Base-by-base conservation (phyloP, 345 rosid genomes). In the Litchi chinensis region DNA sequence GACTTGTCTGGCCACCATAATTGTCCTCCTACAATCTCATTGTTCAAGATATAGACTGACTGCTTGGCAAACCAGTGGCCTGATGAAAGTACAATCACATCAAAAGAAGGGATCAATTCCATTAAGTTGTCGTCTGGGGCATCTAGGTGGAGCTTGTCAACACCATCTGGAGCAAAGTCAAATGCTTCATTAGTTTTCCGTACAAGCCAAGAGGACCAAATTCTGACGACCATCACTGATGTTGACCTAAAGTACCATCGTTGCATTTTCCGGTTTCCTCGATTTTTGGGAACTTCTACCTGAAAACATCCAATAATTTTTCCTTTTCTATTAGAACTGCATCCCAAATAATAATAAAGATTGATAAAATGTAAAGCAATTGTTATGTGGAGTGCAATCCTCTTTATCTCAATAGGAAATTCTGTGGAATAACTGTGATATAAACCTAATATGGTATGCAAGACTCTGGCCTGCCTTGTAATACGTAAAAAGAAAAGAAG, bases 41-140 rank as follows among this genome's bases (percentile, higher is more conserved):
- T 91, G 48, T 94, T 91, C 84, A 91, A 82, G 68, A 96, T 66
- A 82, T 96, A 96, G 72, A 83, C 97, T 1, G 98, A 96, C 75
- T 91, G 98, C 87, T 94, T 96, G 68, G 97, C 97, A 77, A 94
- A 96, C 98, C 99, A 96, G 84, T 96, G 99, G 73, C 99, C 99
- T 13, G 97, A 93, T 67, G 99, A 96, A 72, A 94, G 86, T 72
- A 96, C 92, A 44, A 91, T 83, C 77, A 93, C 98, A 44, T 96
- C 97, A 66, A 96, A 93, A 0, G 65, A 78, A 15, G 91, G 91
- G 76, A 94, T 82, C 70, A 78, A 81, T 74, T 96, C 92, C 94
- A 94, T 94, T 57, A 96, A 86, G 39, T 76, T 80, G 71, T 90
- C 85, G 56, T 96, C 97, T 0, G 97, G 97, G 37, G 73, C 89